A percentile compares a stretch with the other conserved stretches of the same genome.
phyloP scores from a whole-genome alignment of 768 basidiomycete genomes.

The Hebeloma cylindrosporum region DNA sequence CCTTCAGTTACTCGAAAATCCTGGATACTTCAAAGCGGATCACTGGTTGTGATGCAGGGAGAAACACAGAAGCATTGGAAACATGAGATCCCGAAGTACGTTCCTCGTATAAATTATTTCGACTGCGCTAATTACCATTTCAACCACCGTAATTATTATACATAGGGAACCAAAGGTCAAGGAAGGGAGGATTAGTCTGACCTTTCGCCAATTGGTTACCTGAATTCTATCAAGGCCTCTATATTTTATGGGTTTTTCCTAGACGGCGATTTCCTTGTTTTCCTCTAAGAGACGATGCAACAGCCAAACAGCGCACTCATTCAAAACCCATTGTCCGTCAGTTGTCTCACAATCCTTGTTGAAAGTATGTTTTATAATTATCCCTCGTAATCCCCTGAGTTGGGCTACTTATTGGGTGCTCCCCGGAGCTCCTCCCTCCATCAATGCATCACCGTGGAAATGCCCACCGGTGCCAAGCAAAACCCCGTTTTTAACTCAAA shows the following conservation, averaged over 20 bases:
- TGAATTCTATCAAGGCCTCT: background rate
- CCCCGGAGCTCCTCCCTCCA: too few species aligned
- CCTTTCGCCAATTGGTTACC: conserved; percentile 28
- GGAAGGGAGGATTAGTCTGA: conserved; percentile 31
- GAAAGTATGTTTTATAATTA: too few species aligned
- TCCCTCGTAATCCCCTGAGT: too few species aligned
- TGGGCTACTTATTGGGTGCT: too few species aligned
- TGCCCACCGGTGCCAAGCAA: too few species aligned
- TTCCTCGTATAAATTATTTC: too few species aligned
- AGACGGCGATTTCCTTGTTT: background rate
- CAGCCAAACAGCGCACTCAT: too few species aligned
- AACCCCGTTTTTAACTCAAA: too few species aligned
- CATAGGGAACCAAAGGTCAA: conserved; percentile 29
- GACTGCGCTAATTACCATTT: background rate
- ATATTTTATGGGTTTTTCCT: background rate
- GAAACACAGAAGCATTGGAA: conserved; percentile 33
- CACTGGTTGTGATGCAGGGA: conserved; percentile 34
- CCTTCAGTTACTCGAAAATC: conserved; percentile 14
- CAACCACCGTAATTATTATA: background rate
- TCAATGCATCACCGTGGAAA: too few species aligned
- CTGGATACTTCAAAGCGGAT: conserved; percentile 27
- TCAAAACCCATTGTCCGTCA: too few species aligned
- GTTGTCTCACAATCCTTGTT: too few species aligned
- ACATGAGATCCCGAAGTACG: conserved; percentile 33
- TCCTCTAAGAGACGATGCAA: too few species aligned